Evolutionary conservation across 2,329 filamentous ascomycete genomes (phyloP).

Genomic region (Cercospora zeae-maydis): DNA sequence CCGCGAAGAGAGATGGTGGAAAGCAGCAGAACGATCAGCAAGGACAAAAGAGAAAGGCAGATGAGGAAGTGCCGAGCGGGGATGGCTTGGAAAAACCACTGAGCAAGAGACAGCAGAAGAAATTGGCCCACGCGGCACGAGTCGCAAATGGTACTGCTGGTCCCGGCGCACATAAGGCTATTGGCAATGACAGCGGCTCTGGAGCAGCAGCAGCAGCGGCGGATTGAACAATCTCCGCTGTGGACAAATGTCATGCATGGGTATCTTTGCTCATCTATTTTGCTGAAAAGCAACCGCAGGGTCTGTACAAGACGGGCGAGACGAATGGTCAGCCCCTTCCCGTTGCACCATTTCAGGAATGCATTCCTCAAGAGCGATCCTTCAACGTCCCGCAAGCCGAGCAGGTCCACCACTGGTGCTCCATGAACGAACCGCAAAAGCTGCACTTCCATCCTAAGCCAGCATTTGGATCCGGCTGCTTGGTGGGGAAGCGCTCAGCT

Average conservation of each 20-base stretch:
- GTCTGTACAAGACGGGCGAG: not conserved
- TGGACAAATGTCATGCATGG: not conserved
- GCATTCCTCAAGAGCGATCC: constrained; percentile 39
- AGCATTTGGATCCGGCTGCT: constrained; percentile 39
- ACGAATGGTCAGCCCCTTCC: not conserved
- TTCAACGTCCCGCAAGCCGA: constrained; percentile 60
- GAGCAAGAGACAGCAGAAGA: constrained; percentile 34
- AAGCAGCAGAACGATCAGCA: constrained; percentile 15
- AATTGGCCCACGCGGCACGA: constrained; percentile 26
- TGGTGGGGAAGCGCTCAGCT: constrained; percentile 9
- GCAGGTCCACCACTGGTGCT: constrained; percentile 63
- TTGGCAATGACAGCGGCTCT: not conserved
- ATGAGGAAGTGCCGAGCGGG: constrained; percentile 17
- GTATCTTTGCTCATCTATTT: not conserved
- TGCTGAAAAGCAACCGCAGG: not conserved
- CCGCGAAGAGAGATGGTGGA: constrained; percentile 17
- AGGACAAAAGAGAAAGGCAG: constrained; percentile 47
- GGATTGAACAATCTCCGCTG: not conserved
- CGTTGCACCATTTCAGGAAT: not conserved
- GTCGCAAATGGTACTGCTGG: constrained; percentile 14
- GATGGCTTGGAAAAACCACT: constrained; percentile 27
- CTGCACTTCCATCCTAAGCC: constrained; percentile 59
- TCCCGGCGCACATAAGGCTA: not conserved
- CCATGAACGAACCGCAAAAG: constrained; percentile 60
- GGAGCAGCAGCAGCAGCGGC: not conserved